phyloP scores from a whole-genome alignment of 441 rosid genomes.

The Corymbia calophylla region DNA sequence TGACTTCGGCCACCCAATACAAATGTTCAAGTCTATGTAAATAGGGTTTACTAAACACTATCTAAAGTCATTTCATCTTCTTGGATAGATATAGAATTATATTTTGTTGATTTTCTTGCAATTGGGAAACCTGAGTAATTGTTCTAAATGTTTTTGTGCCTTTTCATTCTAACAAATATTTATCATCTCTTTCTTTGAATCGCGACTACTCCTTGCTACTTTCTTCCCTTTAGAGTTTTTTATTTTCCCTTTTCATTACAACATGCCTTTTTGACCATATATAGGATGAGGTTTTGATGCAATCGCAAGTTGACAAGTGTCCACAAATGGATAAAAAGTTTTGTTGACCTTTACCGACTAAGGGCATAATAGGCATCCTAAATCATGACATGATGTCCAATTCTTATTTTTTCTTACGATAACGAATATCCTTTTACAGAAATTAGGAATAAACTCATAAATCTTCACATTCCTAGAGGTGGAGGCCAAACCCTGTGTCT shows the following conservation, averaged over 20 bases:
- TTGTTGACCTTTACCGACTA: not conserved
- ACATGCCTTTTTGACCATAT: not conserved
- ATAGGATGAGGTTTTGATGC: not conserved
- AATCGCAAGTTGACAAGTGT: not conserved
- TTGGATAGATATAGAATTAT: not conserved
- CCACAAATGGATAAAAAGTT: not conserved
- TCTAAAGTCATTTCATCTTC: not conserved
- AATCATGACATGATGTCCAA: not conserved
- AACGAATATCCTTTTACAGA: not conserved
- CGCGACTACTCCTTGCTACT: not conserved
- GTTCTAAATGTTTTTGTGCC: not conserved
- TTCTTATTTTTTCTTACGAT: no score
- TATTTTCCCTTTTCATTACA: not conserved
- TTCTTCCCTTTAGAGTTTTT: not conserved
- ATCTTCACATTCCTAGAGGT: no score
- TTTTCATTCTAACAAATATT: not conserved
- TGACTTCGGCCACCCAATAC: not conserved
- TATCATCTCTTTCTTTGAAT: not conserved
- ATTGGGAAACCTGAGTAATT: not conserved
- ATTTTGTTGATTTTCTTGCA: not conserved
- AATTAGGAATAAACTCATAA: not conserved
- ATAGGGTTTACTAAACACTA: not conserved
- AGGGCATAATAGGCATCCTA: not conserved
- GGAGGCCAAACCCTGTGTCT: not conserved
- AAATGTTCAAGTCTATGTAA: not conserved